Base-by-base conservation (phyloP, 495 filamentous ascomycete species). In the Penicillium subrubescens region DNA sequence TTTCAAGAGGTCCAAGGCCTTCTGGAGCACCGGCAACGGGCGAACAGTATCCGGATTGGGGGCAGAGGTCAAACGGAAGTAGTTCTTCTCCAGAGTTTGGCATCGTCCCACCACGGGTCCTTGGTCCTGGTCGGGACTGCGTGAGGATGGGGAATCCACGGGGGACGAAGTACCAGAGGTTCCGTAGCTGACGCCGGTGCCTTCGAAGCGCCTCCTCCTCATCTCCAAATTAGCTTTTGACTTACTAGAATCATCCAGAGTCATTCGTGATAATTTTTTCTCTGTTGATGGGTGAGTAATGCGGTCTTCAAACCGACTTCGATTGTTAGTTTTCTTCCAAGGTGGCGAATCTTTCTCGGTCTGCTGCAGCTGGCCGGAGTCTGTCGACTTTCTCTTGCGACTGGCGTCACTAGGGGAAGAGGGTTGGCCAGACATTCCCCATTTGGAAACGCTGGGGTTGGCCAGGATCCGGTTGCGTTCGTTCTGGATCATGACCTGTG, bases 31-130 rank as follows among this genome's bases (percentile, higher is more conserved):
- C 48, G 80, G 78, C 64, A 94, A 77, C n/a, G 95, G 96, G 19
- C 95, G 93, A 37, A 99, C 95, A 57, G 87, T 87, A 63, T 92
- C 86, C 29, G 95, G 89, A 61, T 93, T 91, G 2, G 95, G 94
- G 3, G 92, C 86, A 44, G 93, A 87, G 8, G 95, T 99, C 75
- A 99, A 83, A 29, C 95, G 92, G 71, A 98, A 91, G 74, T 97
- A 99, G 67, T 84, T 87, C 82, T 99, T 99, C 79, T 97, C 93
- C 56, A 98, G 79, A n/a, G 81, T 81, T 79, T 92, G 82, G 79
- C 89, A 94, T 37, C 89, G 88, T 63, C 95, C 95, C 50, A 97
- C 87, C 31, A 98, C 87, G 14, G 95, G 94, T 56, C 94, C 95
- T 62, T 86, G 81, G 55, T 81, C 76, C 31, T 84, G 82, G 43